Evolutionary conservation across 441 rosid genomes (phyloP).

Genomic region (Erodium chrysanthum): DNA sequence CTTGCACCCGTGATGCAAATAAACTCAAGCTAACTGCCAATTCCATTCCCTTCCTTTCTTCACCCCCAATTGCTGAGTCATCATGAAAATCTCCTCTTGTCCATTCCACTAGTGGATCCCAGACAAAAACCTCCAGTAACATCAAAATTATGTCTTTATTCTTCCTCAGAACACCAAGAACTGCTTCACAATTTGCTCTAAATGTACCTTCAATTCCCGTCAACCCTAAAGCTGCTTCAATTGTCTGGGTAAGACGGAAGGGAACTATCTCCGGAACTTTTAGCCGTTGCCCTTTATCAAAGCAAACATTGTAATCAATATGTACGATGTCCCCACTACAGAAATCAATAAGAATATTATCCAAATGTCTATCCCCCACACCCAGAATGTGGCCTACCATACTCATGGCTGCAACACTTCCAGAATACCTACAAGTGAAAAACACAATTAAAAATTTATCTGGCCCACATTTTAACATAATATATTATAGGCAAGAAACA

Average conservation of each 20-base stretch:
- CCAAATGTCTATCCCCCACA: slow-evolving; percentile 95
- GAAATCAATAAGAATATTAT: slow-evolving; percentile 93
- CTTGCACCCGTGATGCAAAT: slow-evolving; percentile 97
- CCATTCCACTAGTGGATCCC: slow-evolving; percentile 99
- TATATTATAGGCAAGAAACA: slow-evolving; percentile 7
- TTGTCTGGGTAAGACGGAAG: slow-evolving; percentile 88
- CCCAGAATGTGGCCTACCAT: slow-evolving; percentile 96
- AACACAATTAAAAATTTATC: slow-evolving; percentile 13
- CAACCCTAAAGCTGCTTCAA: slow-evolving; percentile 87
- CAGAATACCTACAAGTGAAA: slow-evolving; percentile 64
- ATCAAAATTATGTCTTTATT: slow-evolving; percentile 80
- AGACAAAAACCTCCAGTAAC: slow-evolving; percentile 88
- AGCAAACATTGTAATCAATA: slow-evolving; percentile 95
- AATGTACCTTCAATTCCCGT: slow-evolving; percentile 90
- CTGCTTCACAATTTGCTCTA: slow-evolving; percentile 88
- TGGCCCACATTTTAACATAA: neutral
- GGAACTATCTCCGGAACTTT: slow-evolving; percentile 97
- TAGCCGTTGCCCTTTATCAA: slow-evolving; percentile 90
- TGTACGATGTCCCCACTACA: slow-evolving; percentile 92
- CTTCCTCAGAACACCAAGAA: slow-evolving; percentile 65
- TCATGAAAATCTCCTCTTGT: slow-evolving; percentile 94
- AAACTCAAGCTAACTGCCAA: slow-evolving; percentile 96
- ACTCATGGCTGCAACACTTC: slow-evolving; percentile 97
- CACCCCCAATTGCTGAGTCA: slow-evolving; percentile 96
- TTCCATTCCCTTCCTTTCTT: slow-evolving; percentile 99